Evolutionary conservation across 176 grass and related monocot species (phyloP), one percentile per base, ranked within the genome.

Genomic region (Lolium rigidum): DNA sequence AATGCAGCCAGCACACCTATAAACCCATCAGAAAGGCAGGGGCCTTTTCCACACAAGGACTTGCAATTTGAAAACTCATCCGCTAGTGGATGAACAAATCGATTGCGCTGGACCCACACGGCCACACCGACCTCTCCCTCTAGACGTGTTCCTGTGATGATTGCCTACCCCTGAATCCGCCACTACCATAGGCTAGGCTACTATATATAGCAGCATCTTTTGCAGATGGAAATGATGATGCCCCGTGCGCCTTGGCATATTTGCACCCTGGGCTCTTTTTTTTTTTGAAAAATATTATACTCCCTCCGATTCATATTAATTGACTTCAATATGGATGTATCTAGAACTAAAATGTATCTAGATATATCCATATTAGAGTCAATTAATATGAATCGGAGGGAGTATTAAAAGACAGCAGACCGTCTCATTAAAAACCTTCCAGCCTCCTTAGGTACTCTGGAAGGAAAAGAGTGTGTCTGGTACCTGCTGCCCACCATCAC

Each of bases 1-100:
- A 37, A 83, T 49, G 81, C 59, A 84, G 89, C 76, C 59, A 84
- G 89, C 76, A 71, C 85, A 91, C 85, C 85, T 35, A 80, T 66
- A 74, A 76, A 84, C 24, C 75, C 83, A 82, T 82, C 48, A 65
- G 88, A 90, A 91, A 91, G 89, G 85, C 59, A 47, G 39, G 68
- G 25, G 68, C 76, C 89, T 87, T 90, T 90, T 90, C 89, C 80
- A 41, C 74, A 35, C 31, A 35, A 49, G 25, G 76, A 59, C 79
- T 80, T 46, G 9, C 62, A 37, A 8, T 35, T 66, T 66, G 26
- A 35, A 66, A 66, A 37, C 10, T 67, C 60, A 28, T 85, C 74
- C 52, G 10, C 37, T 60, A 80, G 85, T 90, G 80, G 84, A 83
- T 68, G 38, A 75, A 87, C 80, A 80, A 59, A 84, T 90, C 67